Base-by-base conservation (phyloP, 192 early-diverging fungal genomes). In the Backusella tarrabulga region DNA sequence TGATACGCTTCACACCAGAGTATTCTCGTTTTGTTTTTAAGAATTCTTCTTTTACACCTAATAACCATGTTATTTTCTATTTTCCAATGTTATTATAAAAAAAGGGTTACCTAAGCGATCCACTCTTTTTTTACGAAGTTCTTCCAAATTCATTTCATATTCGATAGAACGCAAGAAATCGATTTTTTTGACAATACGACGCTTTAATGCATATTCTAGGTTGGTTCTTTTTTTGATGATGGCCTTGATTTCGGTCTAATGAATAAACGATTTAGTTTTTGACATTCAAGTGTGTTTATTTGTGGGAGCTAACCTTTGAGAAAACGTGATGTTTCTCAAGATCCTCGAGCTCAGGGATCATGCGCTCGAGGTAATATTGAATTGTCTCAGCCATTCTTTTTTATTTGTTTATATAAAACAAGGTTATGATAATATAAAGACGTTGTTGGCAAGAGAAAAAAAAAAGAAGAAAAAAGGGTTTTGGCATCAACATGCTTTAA, bases 111-210 rank as follows among this genome's bases (percentile, higher is more conserved):
- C 79, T 90, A 72, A 46, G 4, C 96, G 88, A 29, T 83, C 76
- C 75, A 93, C 93, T 36, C 97, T 88, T 78, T 94, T 93, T 78
- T 85, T 87, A 32, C 97, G 89, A 63, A 98, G 83, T 34, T 87
- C 80, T 63, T 98, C 96, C 69, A 98, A 86, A 83, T 96, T 97
- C 84, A 92, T 93, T 79, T 99, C 98, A 85, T 96, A 99, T 73
- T 95, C 94, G 77, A 98, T 96, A 85, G 96, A 96, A 26, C 94
- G 91, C 35, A 99, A 86, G 82, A 90, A 99, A 69, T 98, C 96
- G 12, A 88, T 84, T 66, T 92, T 87, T 34, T 88, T 84, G 6
- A 85, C 81, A 14, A 93, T 91, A 76, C 94, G 92, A 29, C 96
- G 87, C 77, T 94, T 92, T 40, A 98, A 83, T 4, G 92, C 83